Evolutionary conservation across 352 stramenopile genomes (phyloP).

Genomic region (Blastocystis sp.): DNA sequence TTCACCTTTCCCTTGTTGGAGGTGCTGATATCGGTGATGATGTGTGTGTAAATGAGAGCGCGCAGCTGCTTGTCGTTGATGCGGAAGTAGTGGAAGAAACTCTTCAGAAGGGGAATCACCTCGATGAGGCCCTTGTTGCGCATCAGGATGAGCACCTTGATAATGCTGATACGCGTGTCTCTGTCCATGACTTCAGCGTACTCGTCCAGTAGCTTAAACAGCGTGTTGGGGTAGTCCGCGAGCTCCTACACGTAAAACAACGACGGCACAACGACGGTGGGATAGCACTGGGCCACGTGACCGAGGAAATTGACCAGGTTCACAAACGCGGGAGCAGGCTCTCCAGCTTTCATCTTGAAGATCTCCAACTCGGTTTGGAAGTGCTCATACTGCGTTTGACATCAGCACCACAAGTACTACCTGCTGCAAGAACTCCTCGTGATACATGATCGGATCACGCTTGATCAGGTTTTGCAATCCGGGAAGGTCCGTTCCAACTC

Average conservation of each 20-base stretch:
- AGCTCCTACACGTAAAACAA: constrained; percentile 75
- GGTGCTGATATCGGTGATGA: constrained; percentile 88
- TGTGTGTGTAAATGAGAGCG: constrained; percentile 89
- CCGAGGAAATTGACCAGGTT: constrained; percentile 93
- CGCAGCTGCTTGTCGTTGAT: constrained; percentile 90
- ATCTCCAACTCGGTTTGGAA: constrained; percentile 92
- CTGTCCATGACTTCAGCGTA: constrained; percentile 84
- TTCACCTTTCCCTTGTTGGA: constrained; percentile 85
- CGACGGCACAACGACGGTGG: constrained; percentile 68
- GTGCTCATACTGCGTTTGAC: constrained; percentile 77
- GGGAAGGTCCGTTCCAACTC: constrained; percentile 78
- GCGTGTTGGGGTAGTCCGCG: constrained; percentile 81
- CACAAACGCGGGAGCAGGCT: constrained; percentile 86
- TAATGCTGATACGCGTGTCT: constrained; percentile 87
- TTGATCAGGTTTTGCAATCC: constrained; percentile 98
- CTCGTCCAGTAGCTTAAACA: constrained; percentile 86
- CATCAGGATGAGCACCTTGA: constrained; percentile 91
- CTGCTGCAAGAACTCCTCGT: constrained; percentile 94
- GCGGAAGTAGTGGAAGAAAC: constrained; percentile 94
- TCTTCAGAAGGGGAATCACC: constrained; percentile 85
- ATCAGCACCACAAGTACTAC: constrained; percentile 69
- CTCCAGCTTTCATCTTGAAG: constrained; percentile 85
- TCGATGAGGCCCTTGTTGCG: constrained; percentile 88
- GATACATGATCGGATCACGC: constrained; percentile 89
- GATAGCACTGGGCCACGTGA: constrained; percentile 85